A percentile compares a stretch with the other conserved stretches of the same genome.
phyloP scores from a whole-genome alignment of 257 asterid species.

The Verbascum thapsus region DNA sequence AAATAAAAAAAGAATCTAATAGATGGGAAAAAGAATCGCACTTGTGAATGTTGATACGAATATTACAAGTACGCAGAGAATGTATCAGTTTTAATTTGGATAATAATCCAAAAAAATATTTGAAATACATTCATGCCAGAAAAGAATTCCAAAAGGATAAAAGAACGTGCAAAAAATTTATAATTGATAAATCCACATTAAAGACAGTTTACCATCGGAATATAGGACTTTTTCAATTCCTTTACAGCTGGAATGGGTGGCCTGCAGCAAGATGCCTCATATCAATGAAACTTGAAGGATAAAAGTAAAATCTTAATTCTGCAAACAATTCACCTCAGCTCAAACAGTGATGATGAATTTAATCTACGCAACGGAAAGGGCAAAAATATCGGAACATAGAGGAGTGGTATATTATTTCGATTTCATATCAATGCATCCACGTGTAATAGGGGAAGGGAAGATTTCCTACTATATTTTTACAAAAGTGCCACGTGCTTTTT shows the following conservation, averaged over 20 bases:
- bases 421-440: constrained; percentile 9
- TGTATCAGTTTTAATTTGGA: constrained; percentile 17
- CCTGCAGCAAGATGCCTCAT: constrained; percentile 37
- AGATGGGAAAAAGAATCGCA: neutral
- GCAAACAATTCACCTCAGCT: constrained; percentile 9
- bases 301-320: constrained; percentile 7
- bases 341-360: constrained; percentile 2
- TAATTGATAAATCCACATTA: constrained; percentile 12
- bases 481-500: constrained; percentile 5
- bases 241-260: constrained; percentile 36
- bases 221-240: constrained; percentile 37
- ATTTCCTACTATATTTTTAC: neutral
- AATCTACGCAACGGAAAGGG: constrained; percentile 2
- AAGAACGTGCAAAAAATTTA: constrained; percentile 1
- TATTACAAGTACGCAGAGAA: constrained; percentile 8
- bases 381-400: neutral
- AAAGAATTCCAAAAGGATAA: constrained; percentile 9
- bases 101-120: constrained; percentile 5
- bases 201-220: constrained; percentile 45
- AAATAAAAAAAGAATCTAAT: neutral
- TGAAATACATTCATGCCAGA: constrained; percentile 21
- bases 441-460: constrained; percentile 1
- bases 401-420: neutral
- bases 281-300: constrained; percentile 8
- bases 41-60: neutral